Evolutionary conservation across 306 rosid species (phyloP).

Genomic region (Luffa aegyptiaca): DNA sequence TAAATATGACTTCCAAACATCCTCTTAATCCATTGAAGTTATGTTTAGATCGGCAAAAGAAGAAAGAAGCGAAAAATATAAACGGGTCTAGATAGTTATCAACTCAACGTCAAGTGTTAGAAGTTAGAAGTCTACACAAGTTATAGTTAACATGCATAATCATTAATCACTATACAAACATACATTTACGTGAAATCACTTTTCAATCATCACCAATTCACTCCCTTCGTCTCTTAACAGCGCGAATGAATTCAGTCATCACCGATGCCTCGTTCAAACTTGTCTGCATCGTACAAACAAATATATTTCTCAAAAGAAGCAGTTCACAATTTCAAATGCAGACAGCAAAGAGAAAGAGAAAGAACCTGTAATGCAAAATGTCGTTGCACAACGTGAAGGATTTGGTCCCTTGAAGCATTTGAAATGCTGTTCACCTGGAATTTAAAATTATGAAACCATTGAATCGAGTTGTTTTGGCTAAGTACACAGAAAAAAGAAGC

Average conservation of each 20-base stretch:
- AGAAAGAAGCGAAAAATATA: neutral
- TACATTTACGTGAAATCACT: neutral
- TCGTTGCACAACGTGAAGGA: constrained; percentile 30
- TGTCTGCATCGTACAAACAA: constrained; percentile 20
- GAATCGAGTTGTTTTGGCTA: neutral
- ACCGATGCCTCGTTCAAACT: constrained; percentile 32
- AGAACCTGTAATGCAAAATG: constrained; percentile 45
- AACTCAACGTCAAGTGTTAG: neutral
- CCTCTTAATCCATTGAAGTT: neutral
- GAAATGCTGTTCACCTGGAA: constrained; percentile 28
- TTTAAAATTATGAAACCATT: neutral
- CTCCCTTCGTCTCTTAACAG: constrained; percentile 28
- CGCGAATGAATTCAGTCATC: constrained; percentile 36
- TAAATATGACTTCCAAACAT: too few species aligned
- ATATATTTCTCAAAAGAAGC: neutral
- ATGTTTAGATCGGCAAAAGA: neutral
- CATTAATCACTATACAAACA: neutral
- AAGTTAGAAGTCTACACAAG: neutral
- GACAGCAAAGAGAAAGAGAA: neutral
- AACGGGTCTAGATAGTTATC: neutral
- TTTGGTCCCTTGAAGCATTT: constrained; percentile 33
- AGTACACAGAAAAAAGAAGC: neutral
- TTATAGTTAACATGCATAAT: neutral
- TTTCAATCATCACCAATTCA: neutral
- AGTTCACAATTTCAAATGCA: neutral